Evolutionary conservation across 2,329 filamentous ascomycete species (phyloP).

Genomic region (Penicillium paneum): DNA sequence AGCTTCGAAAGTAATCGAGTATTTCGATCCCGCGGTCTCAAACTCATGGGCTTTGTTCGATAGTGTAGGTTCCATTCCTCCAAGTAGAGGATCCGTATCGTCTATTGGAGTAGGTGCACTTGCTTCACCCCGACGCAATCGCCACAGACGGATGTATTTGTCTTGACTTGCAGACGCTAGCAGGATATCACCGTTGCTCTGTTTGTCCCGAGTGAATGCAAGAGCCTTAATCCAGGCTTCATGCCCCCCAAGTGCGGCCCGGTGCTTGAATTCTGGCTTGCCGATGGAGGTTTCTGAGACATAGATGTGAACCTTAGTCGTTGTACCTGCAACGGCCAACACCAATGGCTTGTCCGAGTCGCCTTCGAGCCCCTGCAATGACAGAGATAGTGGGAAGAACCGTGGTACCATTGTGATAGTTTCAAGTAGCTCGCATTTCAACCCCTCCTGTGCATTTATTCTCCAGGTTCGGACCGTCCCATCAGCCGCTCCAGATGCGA

Average conservation of each 20-base stretch:
- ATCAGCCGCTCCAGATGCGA: conserved; percentile 63
- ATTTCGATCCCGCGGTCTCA: conserved; percentile 58
- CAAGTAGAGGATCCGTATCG: conserved; percentile 37
- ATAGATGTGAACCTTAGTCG: conserved; percentile 76
- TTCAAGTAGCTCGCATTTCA: conserved; percentile 56
- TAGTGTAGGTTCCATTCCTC: conserved; percentile 61
- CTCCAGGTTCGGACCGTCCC: conserved; percentile 66
- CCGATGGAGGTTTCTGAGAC: conserved; percentile 50
- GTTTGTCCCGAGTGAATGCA: conserved; percentile 66
- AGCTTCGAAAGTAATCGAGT: conserved; percentile 88
- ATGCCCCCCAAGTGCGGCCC: conserved; percentile 79
- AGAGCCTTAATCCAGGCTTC: conserved; percentile 93
- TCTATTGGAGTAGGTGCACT: conserved; percentile 48
- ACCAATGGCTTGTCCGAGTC: conserved; percentile 52
- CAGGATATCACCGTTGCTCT: conserved; percentile 62
- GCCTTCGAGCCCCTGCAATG: conserved; percentile 60
- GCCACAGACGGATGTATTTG: conserved; percentile 94
- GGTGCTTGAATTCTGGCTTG: conserved; percentile 59
- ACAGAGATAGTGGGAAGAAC: conserved; percentile 77
- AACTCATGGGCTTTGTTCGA: conserved; percentile 88
- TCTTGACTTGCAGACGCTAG: conserved; percentile 95
- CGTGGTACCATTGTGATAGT: conserved; percentile 70
- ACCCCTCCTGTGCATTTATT: conserved; percentile 44
- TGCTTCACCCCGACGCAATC: conserved; percentile 68
- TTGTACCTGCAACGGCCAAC: conserved; percentile 83